Evolutionary conservation across 768 basidiomycete species (phyloP), one percentile per base, ranked within the genome.

Genomic region (Piloderma croceum): DNA sequence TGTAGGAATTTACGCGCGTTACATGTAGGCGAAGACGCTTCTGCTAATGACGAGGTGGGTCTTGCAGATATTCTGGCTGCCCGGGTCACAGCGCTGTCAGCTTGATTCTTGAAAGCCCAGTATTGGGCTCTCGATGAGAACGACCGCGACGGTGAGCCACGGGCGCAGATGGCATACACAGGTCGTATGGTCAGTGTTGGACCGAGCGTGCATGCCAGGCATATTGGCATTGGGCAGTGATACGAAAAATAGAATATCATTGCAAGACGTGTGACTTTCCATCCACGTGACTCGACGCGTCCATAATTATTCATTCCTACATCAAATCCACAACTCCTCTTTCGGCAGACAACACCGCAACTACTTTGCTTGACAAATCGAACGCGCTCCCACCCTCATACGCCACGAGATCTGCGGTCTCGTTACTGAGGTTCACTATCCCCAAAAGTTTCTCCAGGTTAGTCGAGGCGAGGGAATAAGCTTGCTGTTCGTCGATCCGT

Each of bases 401-500:
- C 13, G 69, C 76, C n/a, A 85, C 79, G 42, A 83, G 49, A 46
- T 86, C 83, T 23, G 64, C 63, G 18, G 61, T 50, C 9, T 54
- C 58, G 9, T 53, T 56, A n/a, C 56, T 52, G 5, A 47, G 42
- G n/a, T n/a, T n/a, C 32, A 62, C 48, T 12, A 63, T 64, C 9
- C 70, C 69, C 36, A 67, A 61, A 34, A 66, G 53, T 40, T 47
- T 67, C 38, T 68, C 61, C 5, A 77, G 37, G 51, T 76, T 75
- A 2, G 61, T 60, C 2, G 74, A 71, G 10, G 69, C 75, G 19
- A 77, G 52, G 4, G 71, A 70, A 43, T 69, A 67, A 19, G 67
- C 71, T 38, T 71, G 59, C 18, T 59, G 49, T 44, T 68, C 56
- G 38, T 55, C 53, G 29, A 77, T 64, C 19, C 62, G 60, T 4